Percentiles rank a stretch among this genome's conserved stretches.
phyloP scores from a whole-genome alignment of 768 basidiomycete species.

The Tulasnella sp. region DNA sequence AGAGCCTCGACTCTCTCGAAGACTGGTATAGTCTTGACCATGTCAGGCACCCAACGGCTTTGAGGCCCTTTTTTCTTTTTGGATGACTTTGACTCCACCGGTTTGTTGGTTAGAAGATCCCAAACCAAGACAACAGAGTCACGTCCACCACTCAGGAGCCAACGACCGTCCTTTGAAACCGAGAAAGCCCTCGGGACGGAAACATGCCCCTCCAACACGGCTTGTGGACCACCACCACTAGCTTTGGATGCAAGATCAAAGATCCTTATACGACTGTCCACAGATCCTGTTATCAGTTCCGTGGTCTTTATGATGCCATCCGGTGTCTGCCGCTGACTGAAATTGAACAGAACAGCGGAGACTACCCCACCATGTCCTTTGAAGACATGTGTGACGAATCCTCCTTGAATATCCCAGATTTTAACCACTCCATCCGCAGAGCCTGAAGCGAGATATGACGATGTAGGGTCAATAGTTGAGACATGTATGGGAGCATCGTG shows the following conservation, averaged over 20 bases:
- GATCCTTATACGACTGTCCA: conserved; percentile 83
- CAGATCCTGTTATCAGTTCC: conserved; percentile 80
- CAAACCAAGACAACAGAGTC: conserved; percentile 89
- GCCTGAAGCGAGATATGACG: conserved; percentile 85
- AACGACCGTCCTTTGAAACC: conserved; percentile 71
- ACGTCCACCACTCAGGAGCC: conserved; percentile 81
- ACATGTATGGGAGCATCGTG: conserved; percentile 93
- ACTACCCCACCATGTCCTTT: conserved; percentile 97
- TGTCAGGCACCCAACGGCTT: conserved; percentile 30
- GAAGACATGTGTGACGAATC: conserved; percentile 87
- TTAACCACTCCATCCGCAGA: conserved; percentile 95
- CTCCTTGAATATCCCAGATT: conserved; percentile 83
- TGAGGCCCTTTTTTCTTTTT: conserved; percentile 16
- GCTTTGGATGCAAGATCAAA: conserved; percentile 69
- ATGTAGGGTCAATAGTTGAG: conserved; percentile 70
- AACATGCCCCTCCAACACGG: conserved; percentile 87
- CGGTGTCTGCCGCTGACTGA: conserved; percentile 28
- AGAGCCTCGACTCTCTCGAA: conserved; percentile 81
- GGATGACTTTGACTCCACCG: conserved; percentile 13
- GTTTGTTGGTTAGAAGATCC: conserved; percentile 43
- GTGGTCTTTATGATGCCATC: conserved; percentile 45
- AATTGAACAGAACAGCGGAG: conserved; percentile 77
- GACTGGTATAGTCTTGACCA: conserved; percentile 68
- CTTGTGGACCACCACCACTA: conserved; percentile 49
- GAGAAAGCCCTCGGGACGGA: conserved; percentile 88